Evolutionary conservation across 345 rosid genomes (phyloP).

Genomic region (Raphanus sativus): DNA sequence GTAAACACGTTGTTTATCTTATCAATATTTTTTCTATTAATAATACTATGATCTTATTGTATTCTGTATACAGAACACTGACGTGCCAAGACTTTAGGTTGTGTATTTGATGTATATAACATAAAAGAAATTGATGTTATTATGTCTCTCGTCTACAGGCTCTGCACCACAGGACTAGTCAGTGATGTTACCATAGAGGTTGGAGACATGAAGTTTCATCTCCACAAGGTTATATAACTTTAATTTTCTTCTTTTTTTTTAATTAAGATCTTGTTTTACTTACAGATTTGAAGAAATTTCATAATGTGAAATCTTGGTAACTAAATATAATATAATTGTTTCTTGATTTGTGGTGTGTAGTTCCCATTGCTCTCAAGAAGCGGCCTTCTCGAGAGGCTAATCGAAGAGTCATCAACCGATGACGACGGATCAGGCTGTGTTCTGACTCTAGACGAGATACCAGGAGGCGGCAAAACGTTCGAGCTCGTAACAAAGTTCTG

Average conservation of each 20-base stretch:
- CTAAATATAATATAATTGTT: background rate
- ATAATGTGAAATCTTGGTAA: conserved; percentile 3
- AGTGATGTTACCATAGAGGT: conserved; percentile 70
- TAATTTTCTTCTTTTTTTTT: background rate
- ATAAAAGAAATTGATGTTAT: background rate
- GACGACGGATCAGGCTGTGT: conserved; percentile 43
- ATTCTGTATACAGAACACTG: no score
- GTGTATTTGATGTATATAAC: no score
- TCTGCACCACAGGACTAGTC: conserved; percentile 65
- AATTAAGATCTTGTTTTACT: background rate
- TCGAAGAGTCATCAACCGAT: conserved; percentile 43
- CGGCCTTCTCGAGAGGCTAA: conserved; percentile 53
- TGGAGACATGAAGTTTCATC: conserved; percentile 66
- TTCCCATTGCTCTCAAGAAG: conserved; percentile 78
- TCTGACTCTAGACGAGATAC: conserved; percentile 58
- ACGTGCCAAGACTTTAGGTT: no score
- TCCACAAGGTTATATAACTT: conserved; percentile 60
- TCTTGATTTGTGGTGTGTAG: conserved; percentile 36
- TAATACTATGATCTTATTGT: no score
- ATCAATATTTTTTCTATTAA: no score
- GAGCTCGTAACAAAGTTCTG: conserved; percentile 60
- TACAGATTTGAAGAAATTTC: background rate
- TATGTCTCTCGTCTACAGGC: conserved; percentile 21
- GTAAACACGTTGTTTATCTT: no score
- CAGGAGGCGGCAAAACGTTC: conserved; percentile 71